A percentile compares a stretch with the other conserved stretches of the same genome.
These are phyloP conservation scores for Ophiobolus disseminans DNA, from an alignment of 2,329 filamentous ascomycete species.

Conservation along the genomic window DNA sequence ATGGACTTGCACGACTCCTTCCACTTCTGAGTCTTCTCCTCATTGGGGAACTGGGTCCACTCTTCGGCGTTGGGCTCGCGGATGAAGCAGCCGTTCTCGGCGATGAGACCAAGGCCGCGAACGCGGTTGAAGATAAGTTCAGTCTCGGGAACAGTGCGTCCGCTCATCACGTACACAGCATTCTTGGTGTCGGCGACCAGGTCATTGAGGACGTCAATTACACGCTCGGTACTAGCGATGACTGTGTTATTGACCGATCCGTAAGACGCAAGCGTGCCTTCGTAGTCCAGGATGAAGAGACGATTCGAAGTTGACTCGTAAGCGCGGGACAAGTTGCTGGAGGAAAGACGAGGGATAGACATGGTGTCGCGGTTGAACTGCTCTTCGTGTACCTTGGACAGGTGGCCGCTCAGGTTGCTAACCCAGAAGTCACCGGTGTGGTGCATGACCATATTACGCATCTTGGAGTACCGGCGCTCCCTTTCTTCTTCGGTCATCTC, in stretches of 20 bases:
- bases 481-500: constrained; percentile 82
- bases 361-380: constrained; percentile 85
- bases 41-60: constrained; percentile 82
- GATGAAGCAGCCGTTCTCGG: constrained; percentile 93
- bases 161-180: constrained; percentile 92
- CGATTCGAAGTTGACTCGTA: constrained; percentile 73
- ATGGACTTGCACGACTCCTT: constrained; percentile 84
- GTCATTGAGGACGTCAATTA: constrained; percentile 82
- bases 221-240: constrained; percentile 83
- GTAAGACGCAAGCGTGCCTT: constrained; percentile 89
- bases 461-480: constrained; percentile 72
- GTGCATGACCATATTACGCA: constrained; percentile 76
- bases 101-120: constrained; percentile 84
- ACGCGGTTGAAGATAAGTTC: constrained; percentile 85
- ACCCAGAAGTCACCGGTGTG: constrained; percentile 91
- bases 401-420: constrained; percentile 71
- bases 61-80: constrained; percentile 69
- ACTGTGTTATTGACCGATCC: constrained; percentile 85
- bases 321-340: constrained; percentile 67
- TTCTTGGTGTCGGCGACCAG: constrained; percentile 81
- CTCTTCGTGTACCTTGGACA: constrained; percentile 80
- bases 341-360: constrained; percentile 82
- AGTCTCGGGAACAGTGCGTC: constrained; percentile 84
- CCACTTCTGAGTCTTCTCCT: constrained; percentile 74
- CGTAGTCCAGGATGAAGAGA: constrained; percentile 91